Base-by-base conservation (phyloP, 108 stramenopile genomes). In the Schizochytrium sp. region DNA sequence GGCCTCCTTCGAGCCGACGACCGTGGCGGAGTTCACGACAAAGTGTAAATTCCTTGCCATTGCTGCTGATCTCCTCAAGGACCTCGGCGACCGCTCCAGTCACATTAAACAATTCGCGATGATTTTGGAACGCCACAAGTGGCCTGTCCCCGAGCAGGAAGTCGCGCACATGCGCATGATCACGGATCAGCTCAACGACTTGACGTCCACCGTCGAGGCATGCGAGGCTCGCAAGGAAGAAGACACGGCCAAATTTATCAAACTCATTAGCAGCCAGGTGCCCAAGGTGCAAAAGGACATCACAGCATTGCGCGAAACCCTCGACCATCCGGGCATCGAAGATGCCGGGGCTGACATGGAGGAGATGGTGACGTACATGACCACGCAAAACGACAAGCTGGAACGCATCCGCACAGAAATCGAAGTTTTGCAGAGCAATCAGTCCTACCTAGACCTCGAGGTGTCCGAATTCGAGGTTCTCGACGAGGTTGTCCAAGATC, bases 391-490 rank as follows among this genome's bases (percentile, higher is more conserved):
- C 41, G 90, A 88, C 12, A 44, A 58, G 43, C 72, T 93, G 6
- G 29, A 87, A n/a, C 47, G 48, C 44, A 91, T 94, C 87, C 90
- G 89, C 89, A 72, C 63, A 5, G 93, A 92, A 34, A 88, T 87
- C 12, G 94, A 93, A 69, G 87, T 92, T 72, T 83, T 94, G 71
- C 87, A 88, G 87, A 92, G 94, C 14, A 94, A 93, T 60, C 94
- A 95, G 87, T 72, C 8, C 14, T 51, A 72, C 58, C 76, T 93
- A 18, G 83, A 88, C 57, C 92, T 92, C 69, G 58, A 48, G 23
- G 90, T 94, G 59, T 92, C 91, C 83, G 95, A 95, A 72, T 93
- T 89, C 44, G 95, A 95, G 53, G 58, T 44, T 59, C 72, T 94
- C 4, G 95, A 95, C 48, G 95, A 94, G 59, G 93, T 94, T 8